Base-by-base conservation (phyloP, 768 basidiomycete species). In the Tulasnella sp. region DNA sequence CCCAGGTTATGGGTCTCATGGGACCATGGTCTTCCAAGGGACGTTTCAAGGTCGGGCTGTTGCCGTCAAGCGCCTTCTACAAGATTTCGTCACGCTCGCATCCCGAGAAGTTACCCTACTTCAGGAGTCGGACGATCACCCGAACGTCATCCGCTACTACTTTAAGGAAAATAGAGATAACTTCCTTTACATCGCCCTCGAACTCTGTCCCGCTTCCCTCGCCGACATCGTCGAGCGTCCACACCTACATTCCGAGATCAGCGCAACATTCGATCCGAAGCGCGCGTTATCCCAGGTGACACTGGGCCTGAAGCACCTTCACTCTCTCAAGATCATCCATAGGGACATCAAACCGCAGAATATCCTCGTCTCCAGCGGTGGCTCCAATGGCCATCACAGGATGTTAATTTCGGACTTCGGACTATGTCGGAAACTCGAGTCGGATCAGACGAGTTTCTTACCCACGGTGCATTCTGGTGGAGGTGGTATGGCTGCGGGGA, bases 361-460 rank as follows among this genome's bases (percentile, higher is more conserved):
- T 68, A 97, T 99, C 58, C 80, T 99, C 13, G 78, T 98, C 10
- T 89, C 90, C 13, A 7, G 24, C 24, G 75, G 75, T 13, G 30
- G 49, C 15, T 80, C 81, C 2, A 86, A 85, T 66, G 80, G 77
- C 17, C 73, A 72, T 8, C 73, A 89, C 65, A 76, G 89, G 50
- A 92, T 94, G 90, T 73, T 94, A 62, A 94, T 93, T 60, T 96
- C 93, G 1, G 96, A 99, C 72, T 98, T 99, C 69, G 96, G 96
- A 34, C 77, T 99, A 51, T 97, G 95, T 70, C 94, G 94, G 71
- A 92, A 88, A 70, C 77, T 98, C 47, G 94, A 97, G 64, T 75
- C 89, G 38, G 96, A 97, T 72, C 94, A 98, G 77, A 94, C 92
- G 52, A 93, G 90, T 67, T 98, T 98, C 71, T 73, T 92, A 64